Evolutionary conservation across 495 filamentous ascomycete genomes (phyloP).

Genomic region (Niebla homalea): DNA sequence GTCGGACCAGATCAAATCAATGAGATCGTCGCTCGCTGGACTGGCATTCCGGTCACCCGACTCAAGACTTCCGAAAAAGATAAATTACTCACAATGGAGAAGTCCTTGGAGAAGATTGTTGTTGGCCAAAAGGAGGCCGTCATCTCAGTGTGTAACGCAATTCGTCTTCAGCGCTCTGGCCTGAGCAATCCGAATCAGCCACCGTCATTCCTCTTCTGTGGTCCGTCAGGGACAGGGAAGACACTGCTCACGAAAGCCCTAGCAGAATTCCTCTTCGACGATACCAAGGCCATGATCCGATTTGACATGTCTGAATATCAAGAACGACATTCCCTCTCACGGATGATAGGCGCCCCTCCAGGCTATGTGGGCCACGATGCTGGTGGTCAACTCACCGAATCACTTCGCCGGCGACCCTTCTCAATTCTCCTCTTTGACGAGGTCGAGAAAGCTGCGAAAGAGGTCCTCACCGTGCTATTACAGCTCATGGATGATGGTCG

Average conservation of each 20-base stretch:
- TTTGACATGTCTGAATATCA: conserved; percentile 99
- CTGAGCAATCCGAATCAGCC: conserved; percentile 91
- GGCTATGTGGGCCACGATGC: conserved; percentile 96
- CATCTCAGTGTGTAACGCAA: conserved; percentile 83
- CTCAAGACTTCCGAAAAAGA: conserved; percentile 94
- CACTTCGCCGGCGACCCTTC: conserved; percentile 83
- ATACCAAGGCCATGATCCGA: conserved; percentile 93
- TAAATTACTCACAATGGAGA: conserved; percentile 92
- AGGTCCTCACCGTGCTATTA: conserved; percentile 87
- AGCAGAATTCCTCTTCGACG: conserved; percentile 96
- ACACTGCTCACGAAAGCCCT: conserved; percentile 92
- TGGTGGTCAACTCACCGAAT: conserved; percentile 90
- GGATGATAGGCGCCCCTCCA: conserved; percentile 95
- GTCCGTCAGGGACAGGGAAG: conserved; percentile 95
- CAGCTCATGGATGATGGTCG: conserved; percentile 99
- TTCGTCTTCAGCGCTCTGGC: conserved; percentile 84
- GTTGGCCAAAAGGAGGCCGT: conserved; percentile 95
- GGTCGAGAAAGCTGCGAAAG: conserved; percentile 96
- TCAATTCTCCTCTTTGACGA: conserved; percentile 97
- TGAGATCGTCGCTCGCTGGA: conserved; percentile 92
- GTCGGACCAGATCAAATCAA: conserved; percentile 98
- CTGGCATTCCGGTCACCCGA: conserved; percentile 88
- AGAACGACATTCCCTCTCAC: conserved; percentile 86
- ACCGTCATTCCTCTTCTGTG: conserved; percentile 95
- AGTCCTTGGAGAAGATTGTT: conserved; percentile 64